Percentiles rank a stretch among this genome's conserved stretches.
phyloP scores from a whole-genome alignment of 2,329 filamentous ascomycete species.

The Emmonsia crescens region DNA sequence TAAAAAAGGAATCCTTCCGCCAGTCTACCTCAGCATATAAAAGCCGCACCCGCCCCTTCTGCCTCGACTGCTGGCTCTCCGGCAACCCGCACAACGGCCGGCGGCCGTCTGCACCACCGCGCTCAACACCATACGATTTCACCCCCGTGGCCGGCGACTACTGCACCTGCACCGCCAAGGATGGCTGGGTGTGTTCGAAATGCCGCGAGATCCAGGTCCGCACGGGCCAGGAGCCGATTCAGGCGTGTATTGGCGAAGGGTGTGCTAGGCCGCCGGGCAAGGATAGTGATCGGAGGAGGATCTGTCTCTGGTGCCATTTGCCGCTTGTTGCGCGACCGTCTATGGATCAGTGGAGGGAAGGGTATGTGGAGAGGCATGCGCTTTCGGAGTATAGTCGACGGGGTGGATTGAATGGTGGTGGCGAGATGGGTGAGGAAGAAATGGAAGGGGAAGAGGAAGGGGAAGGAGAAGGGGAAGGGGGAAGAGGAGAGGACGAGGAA shows the following conservation, averaged over 20 bases:
- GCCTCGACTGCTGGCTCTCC: constrained; percentile 19
- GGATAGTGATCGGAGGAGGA: constrained; percentile 19
- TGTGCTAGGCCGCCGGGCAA: constrained; percentile 14
- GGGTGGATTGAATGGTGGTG: not conserved
- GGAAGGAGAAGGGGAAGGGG: not conserved
- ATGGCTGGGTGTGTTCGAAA: constrained; percentile 20
- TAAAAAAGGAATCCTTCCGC: constrained; percentile 17
- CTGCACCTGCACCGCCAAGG: constrained; percentile 19
- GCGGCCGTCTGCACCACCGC: constrained; percentile 12
- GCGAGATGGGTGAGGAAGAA: not conserved
- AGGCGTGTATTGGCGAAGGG: constrained; percentile 17
- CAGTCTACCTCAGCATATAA: constrained; percentile 20
- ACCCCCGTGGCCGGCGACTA: constrained; percentile 13
- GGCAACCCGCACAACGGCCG: constrained; percentile 17
- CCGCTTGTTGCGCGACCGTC: constrained; percentile 7
- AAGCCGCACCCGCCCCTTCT: constrained; percentile 21
- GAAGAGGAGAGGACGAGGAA: not conserved
- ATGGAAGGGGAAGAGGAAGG: not conserved
- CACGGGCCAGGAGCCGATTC: constrained; percentile 12
- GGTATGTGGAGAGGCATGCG: constrained; percentile 6
- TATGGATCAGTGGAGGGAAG: constrained; percentile 6
- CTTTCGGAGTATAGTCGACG: not conserved
- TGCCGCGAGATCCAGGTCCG: constrained; percentile 20
- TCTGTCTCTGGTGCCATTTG: constrained; percentile 24
- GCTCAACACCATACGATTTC: constrained; percentile 10